Conservation (phyloP, 108 stramenopile genomes). For the Craspedostauros australis region DNA sequence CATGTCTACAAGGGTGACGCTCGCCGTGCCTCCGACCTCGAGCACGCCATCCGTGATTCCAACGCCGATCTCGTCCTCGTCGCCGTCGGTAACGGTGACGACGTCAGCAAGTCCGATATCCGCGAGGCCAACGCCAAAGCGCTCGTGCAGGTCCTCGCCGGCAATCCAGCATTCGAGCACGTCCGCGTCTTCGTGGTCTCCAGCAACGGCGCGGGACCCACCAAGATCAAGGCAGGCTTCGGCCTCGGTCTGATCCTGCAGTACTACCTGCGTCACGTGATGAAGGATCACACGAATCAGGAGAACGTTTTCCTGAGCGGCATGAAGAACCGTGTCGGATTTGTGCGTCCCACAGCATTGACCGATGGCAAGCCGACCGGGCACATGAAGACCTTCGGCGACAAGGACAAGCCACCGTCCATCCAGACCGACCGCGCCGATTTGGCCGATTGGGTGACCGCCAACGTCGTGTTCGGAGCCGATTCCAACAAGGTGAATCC, state of each 20-base stretch:
- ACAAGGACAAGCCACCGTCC: constrained; percentile 12
- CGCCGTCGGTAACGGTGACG: constrained; percentile 9
- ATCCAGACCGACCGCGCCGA: constrained; percentile 22
- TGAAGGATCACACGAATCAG: constrained; percentile 18
- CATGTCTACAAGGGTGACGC: constrained; percentile 12
- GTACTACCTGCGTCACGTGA: constrained; percentile 19
- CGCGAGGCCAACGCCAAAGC: constrained; percentile 15
- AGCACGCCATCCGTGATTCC: constrained; percentile 4
- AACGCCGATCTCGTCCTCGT: constrained; percentile 15
- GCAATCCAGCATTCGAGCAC: constrained; percentile 7
- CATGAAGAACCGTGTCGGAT: constrained; percentile 2
- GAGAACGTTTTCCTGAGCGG: constrained; percentile 6
- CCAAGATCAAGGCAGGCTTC: constrained; percentile 15
- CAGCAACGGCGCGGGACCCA: constrained; percentile 14
- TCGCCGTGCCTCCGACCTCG: background rate
- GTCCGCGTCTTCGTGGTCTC: constrained; percentile 19
- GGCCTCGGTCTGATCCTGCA: constrained; percentile 22
- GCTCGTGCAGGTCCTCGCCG: constrained; percentile 10
- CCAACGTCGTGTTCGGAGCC: no score
- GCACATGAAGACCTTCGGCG: background rate
- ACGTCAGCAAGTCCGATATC: constrained; percentile 1
- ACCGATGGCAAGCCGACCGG: constrained; percentile 10
- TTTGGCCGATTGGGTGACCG: constrained; percentile 20
- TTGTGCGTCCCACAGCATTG: constrained; percentile 25
- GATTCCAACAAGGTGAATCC: no score